Percentiles rank a stretch among this genome's conserved stretches.
Evolutionary conservation across 2,329 filamentous ascomycete genomes (phyloP).

Genomic region (Tetracladium maxilliforme): DNA sequence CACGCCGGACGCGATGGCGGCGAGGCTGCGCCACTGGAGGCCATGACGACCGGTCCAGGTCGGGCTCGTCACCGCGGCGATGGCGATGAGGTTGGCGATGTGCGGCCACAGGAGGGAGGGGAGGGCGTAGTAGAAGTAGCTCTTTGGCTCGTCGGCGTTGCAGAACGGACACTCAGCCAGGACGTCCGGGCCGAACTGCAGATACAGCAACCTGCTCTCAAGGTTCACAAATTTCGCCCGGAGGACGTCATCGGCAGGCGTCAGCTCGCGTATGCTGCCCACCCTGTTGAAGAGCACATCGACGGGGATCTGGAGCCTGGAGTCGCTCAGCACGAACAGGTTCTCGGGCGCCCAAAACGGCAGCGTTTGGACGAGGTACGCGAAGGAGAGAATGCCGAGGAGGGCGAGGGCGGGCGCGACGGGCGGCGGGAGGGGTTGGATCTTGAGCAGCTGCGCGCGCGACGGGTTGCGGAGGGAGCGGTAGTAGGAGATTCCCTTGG

Average conservation of each 20-base stretch:
- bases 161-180: constrained; percentile 75
- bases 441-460: constrained; percentile 24
- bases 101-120: constrained; percentile 65
- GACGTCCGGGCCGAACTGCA: constrained; percentile 65
- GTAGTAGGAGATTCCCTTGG: constrained; percentile 50
- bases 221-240: constrained; percentile 53
- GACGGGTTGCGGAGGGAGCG: constrained; percentile 33
- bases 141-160: constrained; percentile 47
- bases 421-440: constrained; percentile 37
- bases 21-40: constrained; percentile 52
- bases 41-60: constrained; percentile 48
- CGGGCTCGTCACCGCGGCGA: constrained; percentile 62
- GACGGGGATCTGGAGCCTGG: constrained; percentile 71
- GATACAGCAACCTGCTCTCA: constrained; percentile 65
- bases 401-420: constrained; percentile 44
- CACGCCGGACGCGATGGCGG: constrained; percentile 45
- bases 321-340: constrained; percentile 63
- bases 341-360: constrained; percentile 62
- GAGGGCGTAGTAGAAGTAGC: constrained; percentile 70
- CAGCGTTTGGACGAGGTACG: constrained; percentile 44
- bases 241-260: constrained; percentile 46
- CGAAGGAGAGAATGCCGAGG: constrained; percentile 37
- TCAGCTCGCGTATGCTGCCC: constrained; percentile 40
- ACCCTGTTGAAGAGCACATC: constrained; percentile 76
- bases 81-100: constrained; percentile 55